phyloP scores from a whole-genome alignment of 139 green algal genomes.

The Chlorella sp. region DNA sequence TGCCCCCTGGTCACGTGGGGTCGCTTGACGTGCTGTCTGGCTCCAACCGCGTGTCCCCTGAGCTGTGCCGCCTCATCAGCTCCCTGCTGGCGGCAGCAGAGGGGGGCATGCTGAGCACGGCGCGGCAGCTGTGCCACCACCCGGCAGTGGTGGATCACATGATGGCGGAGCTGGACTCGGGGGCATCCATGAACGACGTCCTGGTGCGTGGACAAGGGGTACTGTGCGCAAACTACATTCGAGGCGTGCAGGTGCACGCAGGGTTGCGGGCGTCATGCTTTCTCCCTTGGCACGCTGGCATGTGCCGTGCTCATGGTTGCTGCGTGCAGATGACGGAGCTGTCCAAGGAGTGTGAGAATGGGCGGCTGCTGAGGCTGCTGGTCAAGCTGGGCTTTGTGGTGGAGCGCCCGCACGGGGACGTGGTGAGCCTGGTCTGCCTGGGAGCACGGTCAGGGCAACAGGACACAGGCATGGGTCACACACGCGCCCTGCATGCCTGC shows the following conservation, averaged over 20 bases:
- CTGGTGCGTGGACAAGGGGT: too few species aligned
- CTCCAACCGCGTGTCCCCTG: constrained; percentile 27
- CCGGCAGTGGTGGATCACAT: constrained; percentile 69
- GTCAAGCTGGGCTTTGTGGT: constrained; percentile 71
- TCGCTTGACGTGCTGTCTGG: background rate
- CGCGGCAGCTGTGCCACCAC: constrained; percentile 55
- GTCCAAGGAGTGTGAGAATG: constrained; percentile 81
- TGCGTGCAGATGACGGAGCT: constrained; percentile 64
- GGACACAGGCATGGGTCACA: too few species aligned
- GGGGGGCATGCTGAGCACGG: constrained; percentile 36
- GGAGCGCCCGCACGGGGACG: constrained; percentile 58
- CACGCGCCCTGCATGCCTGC: background rate
- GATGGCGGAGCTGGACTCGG: constrained; percentile 58
- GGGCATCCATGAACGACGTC: too few species aligned
- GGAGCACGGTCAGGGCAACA: too few species aligned
- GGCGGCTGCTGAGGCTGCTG: constrained; percentile 78
- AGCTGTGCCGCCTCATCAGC: constrained; percentile 64
- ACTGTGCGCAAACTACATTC: too few species aligned
- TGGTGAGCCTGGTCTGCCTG: constrained; percentile 3
- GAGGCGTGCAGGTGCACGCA: too few species aligned
- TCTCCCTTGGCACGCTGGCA: too few species aligned
- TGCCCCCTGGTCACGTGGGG: constrained; percentile 1
- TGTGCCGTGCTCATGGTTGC: too few species aligned
- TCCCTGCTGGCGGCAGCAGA: constrained; percentile 46
- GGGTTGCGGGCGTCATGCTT: too few species aligned